Evolutionary conservation across 2,329 filamentous ascomycete species (phyloP), one percentile per base, ranked within the genome.

Genomic region (Trichoderma atrobrunneum): DNA sequence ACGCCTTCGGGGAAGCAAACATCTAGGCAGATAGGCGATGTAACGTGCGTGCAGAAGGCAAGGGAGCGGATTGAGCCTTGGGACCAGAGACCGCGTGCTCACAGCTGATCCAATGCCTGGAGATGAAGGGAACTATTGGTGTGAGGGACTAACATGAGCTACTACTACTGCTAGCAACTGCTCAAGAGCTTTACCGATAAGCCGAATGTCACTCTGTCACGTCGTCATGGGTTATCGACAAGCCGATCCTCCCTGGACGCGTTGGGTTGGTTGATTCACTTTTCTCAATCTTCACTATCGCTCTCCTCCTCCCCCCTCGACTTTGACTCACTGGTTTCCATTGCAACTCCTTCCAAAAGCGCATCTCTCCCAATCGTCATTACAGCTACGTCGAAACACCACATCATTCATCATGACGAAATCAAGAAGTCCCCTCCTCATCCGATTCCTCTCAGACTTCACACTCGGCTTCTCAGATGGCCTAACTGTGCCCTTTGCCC

Each of bases 381-480:
- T 21, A 2, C 14, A 11, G 24, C 16, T 26, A 14, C 30, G 16
- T 32, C 32, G 16, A n/a, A 16, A 34, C 4, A 60, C 10, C 36
- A 60, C 11, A 34, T 36, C 24, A 26, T 48, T 8, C 14, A 79
- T 77, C 76, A 74, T 74, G 36, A 69, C 71, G 24, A 73, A 70
- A 16, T 68, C 76, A 3, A 73, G 75, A 12, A 80, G 74, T n/a
- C 80, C 79, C 3, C 74, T 74, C 1, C 75, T 81, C 21, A 77
- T 79, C 1, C 81, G 82, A 14, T 85, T 90, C 73, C 80, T 90
- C 14, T 85, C 87, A 51, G 90, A 93, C 80, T 88, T 91, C 72
- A 93, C 92, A 1, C 88, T 93, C 73, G 92, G 92, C 26, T 89
- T 93, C 74, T 89, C 91, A 0, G 92, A 94, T 81, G 92, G 92